These are phyloP conservation scores for Avena sativa DNA, from an alignment of 176 grass and related monocot genomes.

Conservation along the genomic window DNA sequence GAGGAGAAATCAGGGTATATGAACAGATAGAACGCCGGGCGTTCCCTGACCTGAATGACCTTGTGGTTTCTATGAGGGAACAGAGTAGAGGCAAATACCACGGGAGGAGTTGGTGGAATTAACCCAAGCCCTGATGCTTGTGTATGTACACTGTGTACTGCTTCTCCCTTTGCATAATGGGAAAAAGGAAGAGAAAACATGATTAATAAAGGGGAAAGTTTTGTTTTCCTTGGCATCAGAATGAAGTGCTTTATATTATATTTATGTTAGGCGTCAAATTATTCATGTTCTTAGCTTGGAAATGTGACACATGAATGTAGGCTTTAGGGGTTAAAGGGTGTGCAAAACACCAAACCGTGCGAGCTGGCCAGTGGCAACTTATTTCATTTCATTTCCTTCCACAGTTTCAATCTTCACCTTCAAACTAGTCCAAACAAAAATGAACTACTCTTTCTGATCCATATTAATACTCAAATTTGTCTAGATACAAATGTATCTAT, in stretches of 20 bases:
- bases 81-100: background rate
- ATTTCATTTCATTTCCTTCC: too few relatives aligned
- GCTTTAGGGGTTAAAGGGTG: too few relatives aligned
- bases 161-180: conserved; percentile 44
- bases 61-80: conserved; percentile 35
- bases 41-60: conserved; percentile 55
- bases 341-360: too few relatives aligned
- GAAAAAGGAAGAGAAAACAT: conserved; percentile 32
- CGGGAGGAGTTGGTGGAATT: conserved; percentile 31
- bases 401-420: too few relatives aligned
- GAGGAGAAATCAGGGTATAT: conserved; percentile 17
- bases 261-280: background rate
- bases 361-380: too few relatives aligned
- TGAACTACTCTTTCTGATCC: too few relatives aligned
- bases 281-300: background rate
- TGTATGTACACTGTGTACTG: conserved; percentile 50
- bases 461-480: too few relatives aligned
- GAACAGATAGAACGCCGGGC: background rate
- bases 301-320: too few relatives aligned
- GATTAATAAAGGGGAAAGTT: conserved; percentile 35
- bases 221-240: conserved; percentile 21
- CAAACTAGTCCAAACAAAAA: too few relatives aligned
- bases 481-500: too few relatives aligned
- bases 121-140: conserved; percentile 46
- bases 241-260: background rate